Evolutionary conservation across 495 filamentous ascomycete species (phyloP), one percentile per base, ranked within the genome.

Genomic region (Daldinia loculata): DNA sequence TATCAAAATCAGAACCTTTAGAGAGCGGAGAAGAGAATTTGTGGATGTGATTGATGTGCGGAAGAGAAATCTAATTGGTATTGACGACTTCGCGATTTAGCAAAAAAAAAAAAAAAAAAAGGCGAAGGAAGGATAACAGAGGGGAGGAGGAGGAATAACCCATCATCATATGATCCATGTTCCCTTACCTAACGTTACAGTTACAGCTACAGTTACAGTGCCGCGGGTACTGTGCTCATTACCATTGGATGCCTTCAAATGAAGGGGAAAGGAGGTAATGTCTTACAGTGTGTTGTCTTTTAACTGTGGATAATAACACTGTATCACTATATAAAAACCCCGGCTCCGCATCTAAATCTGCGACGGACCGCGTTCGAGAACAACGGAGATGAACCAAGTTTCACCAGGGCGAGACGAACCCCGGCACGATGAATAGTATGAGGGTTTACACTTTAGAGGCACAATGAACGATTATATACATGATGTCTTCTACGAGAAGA

Each of bases 381-480:
- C 53, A 43, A 43, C 64, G 53, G 69, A 67, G 55, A 64, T 72
- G 69, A 72, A 63, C 30, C 55, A 67, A 26, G 64, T 72, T 67
- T 63, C 63, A 67, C 43, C 57, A 67, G 48, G 63, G 41, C 59
- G 30, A 64, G 38, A 56, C 69, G 48, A 55, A 55, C 53, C 41
- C 60, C 24, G 50, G 62, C 9, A 30, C 48, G 6, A 12, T 26
- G 22, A 27, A 52, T 26, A 26, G 6, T 52, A 27, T 30, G 24
- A 66, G 41, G 53, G 63, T 6, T 30, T 52, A 32, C 12, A 27
- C 14, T 55, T 32, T 30, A n/a, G 30, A 36, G 52, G 41, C 17
- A 24, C 19, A 48, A 48, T 24, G 24, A 22, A 24, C 4, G 2
- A 48, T 11, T 45, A 48, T 26, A 26, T 43, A 29, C 27, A 29